phyloP scores from a whole-genome alignment of 192 early-diverging fungal species.

The Entomortierella beljakovae region DNA sequence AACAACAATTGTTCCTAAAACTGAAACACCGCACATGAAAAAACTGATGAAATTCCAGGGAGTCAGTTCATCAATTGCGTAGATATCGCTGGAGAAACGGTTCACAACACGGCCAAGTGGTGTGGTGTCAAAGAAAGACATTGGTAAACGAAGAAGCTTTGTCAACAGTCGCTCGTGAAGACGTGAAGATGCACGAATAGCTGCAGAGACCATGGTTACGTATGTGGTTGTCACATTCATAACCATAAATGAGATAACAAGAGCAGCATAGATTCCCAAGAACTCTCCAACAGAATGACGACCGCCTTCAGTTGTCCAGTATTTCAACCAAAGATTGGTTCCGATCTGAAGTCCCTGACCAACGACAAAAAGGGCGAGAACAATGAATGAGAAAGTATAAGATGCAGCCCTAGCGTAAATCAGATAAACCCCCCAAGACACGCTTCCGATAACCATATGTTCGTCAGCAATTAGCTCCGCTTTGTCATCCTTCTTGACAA shows the following conservation, averaged over 20 bases:
- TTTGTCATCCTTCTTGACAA: conserved; percentile 6
- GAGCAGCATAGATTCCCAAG: conserved; percentile 29
- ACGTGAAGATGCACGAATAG: conserved; percentile 67
- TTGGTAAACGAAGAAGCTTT: conserved; percentile 70
- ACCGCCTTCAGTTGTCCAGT: conserved; percentile 52
- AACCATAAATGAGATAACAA: conserved; percentile 15
- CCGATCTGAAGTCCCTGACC: conserved; percentile 72
- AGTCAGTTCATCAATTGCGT: conserved; percentile 76
- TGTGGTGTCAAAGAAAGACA: conserved; percentile 70
- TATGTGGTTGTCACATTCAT: neutral
- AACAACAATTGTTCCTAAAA: conserved; percentile 52
- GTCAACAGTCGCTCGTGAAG: conserved; percentile 74
- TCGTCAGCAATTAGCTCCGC: conserved; percentile 80
- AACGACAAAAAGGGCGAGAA: conserved; percentile 69
- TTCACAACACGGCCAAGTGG: conserved; percentile 89
- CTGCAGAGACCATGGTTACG: conserved; percentile 23
- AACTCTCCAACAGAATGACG: conserved; percentile 3
- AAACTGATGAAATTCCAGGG: conserved; percentile 59
- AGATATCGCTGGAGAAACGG: conserved; percentile 90
- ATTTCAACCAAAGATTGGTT: conserved; percentile 65
- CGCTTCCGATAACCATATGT: conserved; percentile 81
- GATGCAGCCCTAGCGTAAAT: conserved; percentile 75
- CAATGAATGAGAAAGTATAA: conserved; percentile 58
- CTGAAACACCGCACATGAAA: conserved; percentile 35
- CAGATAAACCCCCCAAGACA: conserved; percentile 79